Evolutionary conservation across 192 early-diverging fungal species (phyloP), one percentile per base, ranked within the genome.

Genomic region (Coemansia sp.): DNA sequence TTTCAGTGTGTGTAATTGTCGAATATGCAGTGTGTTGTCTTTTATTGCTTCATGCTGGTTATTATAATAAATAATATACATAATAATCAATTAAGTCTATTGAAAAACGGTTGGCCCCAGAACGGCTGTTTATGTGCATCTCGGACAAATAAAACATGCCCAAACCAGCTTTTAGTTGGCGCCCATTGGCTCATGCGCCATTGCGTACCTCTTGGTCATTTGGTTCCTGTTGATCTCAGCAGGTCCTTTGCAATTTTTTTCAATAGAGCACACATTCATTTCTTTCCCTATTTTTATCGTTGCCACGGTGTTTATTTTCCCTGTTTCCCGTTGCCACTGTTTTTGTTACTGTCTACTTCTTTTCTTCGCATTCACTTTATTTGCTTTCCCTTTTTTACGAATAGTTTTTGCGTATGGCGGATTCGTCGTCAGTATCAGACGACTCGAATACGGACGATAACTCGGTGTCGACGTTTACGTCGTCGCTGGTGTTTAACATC

Each of bases 401-500:
- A 27, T 27, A 27, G 26, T 9, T n/a, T 13, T 47, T 18, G 43
- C 14, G 14, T 47, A 47, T 47, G 43, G 43, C 43, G 13, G n/a
- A 18, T 18, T 47, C 43, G 43, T 47, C 43, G 43, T 47, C 43
- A 11, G 43, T 2, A 35, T 35, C 32, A 35, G 32, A 35, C 5
- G 32, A 35, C 32, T 35, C 27, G 27, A 27, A 38, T 32, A 32
- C 20, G 11, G 49, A 61, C 38, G 82, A 86, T 69, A 66, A 60
- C 26, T 81, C 85, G 7, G 78, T 87, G 29, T 76, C 82, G 35
- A 87, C 89, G 0, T 92, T 95, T 64, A 71, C 82, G 2, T 88
- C 91, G 19, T 83, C 93, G 14, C 54, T 93, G 14, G 61, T 84
- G 29, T 91, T 93, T 70, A 93, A 93, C 73, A 65, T 78, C 3